Base-by-base conservation (phyloP, 345 rosid species). In the Lagerstroemia speciosa region DNA sequence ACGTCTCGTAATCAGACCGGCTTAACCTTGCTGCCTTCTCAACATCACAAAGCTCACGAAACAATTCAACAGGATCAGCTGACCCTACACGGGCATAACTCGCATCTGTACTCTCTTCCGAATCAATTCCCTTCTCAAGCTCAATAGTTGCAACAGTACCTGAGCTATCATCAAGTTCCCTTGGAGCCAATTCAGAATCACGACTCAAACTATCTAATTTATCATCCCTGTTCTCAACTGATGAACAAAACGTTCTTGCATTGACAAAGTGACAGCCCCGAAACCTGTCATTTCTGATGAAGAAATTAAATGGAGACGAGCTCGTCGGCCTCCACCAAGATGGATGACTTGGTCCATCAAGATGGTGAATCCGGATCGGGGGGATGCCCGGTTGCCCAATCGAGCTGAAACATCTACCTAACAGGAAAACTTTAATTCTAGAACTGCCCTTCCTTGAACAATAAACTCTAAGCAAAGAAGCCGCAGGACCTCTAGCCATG, bases 401-500 rank as follows among this genome's bases (percentile, higher is more conserved):
- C 9, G 84, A 79, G 72, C 76, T 77, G 16, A 82, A 81, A 66
- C 67, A 75, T 38, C 75, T 77, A 62, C 73, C 74, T 11, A 72
- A 73, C 5, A 61, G 63, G 2, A 74, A 60, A 75, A 70, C 11
- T 71, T 78, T 85, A 67, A 61, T 58, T 66, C 84, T 81, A 43
- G 64, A 71, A 75, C 64, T 68, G 48, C 72, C 71, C 31, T 68
- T 52, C 65, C 73, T 81, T 12, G 81, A 78, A 22, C 69, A 46
- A 73, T 67, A 90, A 1, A 78, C 72, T 72, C 90, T 78, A 68
- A 83, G 74, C 61, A 90, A 75, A 74, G 81, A 65, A 33, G 80
- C 71, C 46, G 77, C 78, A 11, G 81, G 77, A 22, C 87, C 84
- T 82, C 83, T 75, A 40, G 81, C 86, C 96, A 87, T 90, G 34